Evolutionary conservation across 257 asterid species (phyloP), one percentile per base, ranked within the genome.

Genomic region (Striga asiatica): DNA sequence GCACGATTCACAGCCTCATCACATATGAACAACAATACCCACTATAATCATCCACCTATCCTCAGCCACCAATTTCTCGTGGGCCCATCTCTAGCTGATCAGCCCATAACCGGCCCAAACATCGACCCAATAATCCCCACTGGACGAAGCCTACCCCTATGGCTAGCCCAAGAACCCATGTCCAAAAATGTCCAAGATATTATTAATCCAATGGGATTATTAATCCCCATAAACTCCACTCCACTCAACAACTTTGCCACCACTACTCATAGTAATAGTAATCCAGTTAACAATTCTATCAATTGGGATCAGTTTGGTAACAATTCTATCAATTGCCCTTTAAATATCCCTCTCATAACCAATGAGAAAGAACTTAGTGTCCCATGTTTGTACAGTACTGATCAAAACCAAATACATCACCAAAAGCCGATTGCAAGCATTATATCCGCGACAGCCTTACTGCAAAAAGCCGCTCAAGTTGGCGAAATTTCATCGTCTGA

Each of bases 391-490:
- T 81, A 73, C 22, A 76, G 96, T 66, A 62, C 70, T 1, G n/a
- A n/a, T n/a, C 93, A 80, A 35, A 66, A 54, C 51, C 68, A 69
- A 34, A 63, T 20, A 4, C 19, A 13, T 22, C 48, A 2, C n/a
- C n/a, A n/a, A n/a, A n/a, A n/a, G n/a, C n/a, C n/a, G n/a, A n/a
- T n/a, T n/a, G n/a, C n/a, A n/a, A n/a, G n/a, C n/a, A 72, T 35
- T 50, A 77, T 81, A 74, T 81, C 97, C 8, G 98, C 96, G 2
- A 89, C 98, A 12, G 96, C 93, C 57, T 72, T 89, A 42, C 66
- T 89, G 46, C 96, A 86, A 65, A 89, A 75, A 58, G 96, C 96
- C 29, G 84, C 97, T 8, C 84, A 83, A 45, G 76, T 85, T 0
- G 94, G 96, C 6, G 7, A 17, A 8, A 5, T 41, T 41, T 41